Evolutionary conservation across 306 rosid genomes (phyloP), one percentile per base, ranked within the genome.

Genomic region (Betula pendula): DNA sequence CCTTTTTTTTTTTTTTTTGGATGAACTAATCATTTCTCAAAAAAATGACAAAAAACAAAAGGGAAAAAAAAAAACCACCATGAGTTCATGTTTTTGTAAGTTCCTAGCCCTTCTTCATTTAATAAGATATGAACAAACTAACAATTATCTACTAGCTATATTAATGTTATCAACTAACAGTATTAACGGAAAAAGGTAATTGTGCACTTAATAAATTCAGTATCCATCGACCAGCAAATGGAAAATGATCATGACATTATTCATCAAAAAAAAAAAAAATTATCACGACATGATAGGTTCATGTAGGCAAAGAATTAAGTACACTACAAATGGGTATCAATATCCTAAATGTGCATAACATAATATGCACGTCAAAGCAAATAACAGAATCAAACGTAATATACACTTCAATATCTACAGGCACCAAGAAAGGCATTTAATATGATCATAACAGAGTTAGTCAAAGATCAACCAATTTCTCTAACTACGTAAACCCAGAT

Each of bases 281-380:
- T 55, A 77, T 12, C 12, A 27, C 44, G 35, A 33, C 14, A 44
- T 7, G 16, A 76, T n/a, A n/a, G 29, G 35, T 44, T 44, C 17
- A 19, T 14, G 19, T 24, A 59, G 53, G 29, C 24, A 49, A 27
- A 12, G n/a, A 43, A 65, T 25, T 33, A 24, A 42, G 44, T 19
- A 19, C 31, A 70, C 14, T 24, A 71, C 60, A 44, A 31, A 35
- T 22, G 47, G 67, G 31, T 42, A 72, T 35, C 31, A 16, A 66
- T 67, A 10, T 29, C 19, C 45, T 6, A 62, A 17, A 62, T 33
- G 69, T 31, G 69, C 20, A 16, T 35, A 19, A 59, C 9, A 27
- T 29, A 15, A 62, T 62, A 62, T 16, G 22, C 68, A 62, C 22
- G 8, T 62, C 68, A 31, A 62, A 62, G 68, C 44, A 62, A 62